Evolutionary conservation across 352 stramenopile genomes (phyloP).

Genomic region (Phytophthora cryptogea): DNA sequence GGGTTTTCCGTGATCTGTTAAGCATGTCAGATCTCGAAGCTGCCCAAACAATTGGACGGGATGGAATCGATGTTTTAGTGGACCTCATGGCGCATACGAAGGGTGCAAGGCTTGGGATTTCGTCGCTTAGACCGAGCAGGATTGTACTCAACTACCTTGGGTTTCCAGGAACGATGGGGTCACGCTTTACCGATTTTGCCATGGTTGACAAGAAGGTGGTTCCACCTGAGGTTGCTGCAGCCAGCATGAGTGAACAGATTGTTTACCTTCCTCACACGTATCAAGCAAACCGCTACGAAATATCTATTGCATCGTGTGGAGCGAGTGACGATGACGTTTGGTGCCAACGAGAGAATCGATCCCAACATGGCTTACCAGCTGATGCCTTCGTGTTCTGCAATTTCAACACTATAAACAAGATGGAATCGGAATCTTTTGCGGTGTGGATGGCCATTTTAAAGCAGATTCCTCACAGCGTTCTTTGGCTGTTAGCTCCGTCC

Average conservation of each 20-base stretch:
- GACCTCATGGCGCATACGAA: conserved; percentile 94
- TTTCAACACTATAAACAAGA: conserved; percentile 96
- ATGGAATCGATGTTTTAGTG: conserved; percentile 84
- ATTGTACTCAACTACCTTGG: conserved; percentile 91
- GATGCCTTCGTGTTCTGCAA: conserved; percentile 82
- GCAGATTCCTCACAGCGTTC: conserved; percentile 77
- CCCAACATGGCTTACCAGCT: conserved; percentile 32
- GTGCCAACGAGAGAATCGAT: conserved; percentile 30
- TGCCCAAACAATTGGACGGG: conserved; percentile 52
- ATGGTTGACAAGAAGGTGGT: conserved; percentile 76
- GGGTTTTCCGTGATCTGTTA: conserved; percentile 70
- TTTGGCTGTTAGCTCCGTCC: conserved; percentile 83
- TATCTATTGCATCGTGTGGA: conserved; percentile 37
- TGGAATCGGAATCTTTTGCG: conserved; percentile 88
- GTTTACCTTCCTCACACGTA: conserved; percentile 92
- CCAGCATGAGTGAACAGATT: conserved; percentile 77
- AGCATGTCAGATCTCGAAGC: conserved; percentile 53
- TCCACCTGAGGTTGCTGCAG: conserved; percentile 49
- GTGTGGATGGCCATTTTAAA: conserved; percentile 91
- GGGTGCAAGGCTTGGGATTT: conserved; percentile 68
- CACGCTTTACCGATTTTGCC: conserved; percentile 70
- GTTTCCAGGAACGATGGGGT: conserved; percentile 89
- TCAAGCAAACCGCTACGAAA: conserved; percentile 89
- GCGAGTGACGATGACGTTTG: neutral
- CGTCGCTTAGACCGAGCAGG: conserved; percentile 55